A percentile compares a stretch with the other conserved stretches of the same genome.
Conservation (phyloP, 2,329 filamentous ascomycete genomes). For the Dactylonectria estremocensis region DNA sequence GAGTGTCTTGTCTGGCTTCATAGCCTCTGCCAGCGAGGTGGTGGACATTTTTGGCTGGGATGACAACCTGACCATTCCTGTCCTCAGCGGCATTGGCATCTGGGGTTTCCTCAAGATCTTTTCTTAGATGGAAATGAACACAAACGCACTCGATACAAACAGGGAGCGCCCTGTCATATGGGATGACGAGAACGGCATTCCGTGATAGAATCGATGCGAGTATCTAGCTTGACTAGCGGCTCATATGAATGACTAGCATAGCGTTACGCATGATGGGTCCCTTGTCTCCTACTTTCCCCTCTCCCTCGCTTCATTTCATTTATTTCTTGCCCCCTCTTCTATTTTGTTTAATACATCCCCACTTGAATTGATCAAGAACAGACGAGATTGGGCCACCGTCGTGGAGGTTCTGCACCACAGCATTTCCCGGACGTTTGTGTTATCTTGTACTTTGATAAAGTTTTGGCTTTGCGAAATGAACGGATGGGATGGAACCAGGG, state of each 20-base stretch:
- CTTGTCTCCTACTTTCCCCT: slow-evolving; percentile 17
- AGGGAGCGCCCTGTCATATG: neutral
- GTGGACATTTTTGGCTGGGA: slow-evolving; percentile 95
- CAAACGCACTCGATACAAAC: slow-evolving; percentile 6
- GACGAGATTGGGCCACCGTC: slow-evolving; percentile 24
- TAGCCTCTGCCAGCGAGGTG: slow-evolving; percentile 90
- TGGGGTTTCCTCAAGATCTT: slow-evolving; percentile 94
- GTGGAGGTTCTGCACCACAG: neutral
- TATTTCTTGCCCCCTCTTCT: slow-evolving; percentile 33
- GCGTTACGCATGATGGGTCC: slow-evolving; percentile 36
- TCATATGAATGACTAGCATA: slow-evolving; percentile 25
- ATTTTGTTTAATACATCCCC: slow-evolving; percentile 28
- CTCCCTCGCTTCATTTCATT: slow-evolving; percentile 26
- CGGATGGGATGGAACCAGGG: slow-evolving; percentile 25
- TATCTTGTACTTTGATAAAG: slow-evolving; percentile 39
- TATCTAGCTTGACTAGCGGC: neutral
- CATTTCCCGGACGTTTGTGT: slow-evolving; percentile 28
- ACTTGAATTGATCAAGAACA: slow-evolving; percentile 21
- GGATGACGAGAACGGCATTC: neutral
- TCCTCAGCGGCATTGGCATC: slow-evolving; percentile 89
- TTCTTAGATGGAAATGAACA: slow-evolving; percentile 62
- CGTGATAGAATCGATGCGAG: slow-evolving; percentile 1
- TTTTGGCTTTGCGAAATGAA: slow-evolving; percentile 21
- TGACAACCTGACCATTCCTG: slow-evolving; percentile 96
- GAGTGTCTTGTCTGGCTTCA: slow-evolving; percentile 89